Percentiles rank a stretch among this genome's conserved stretches.
These are phyloP conservation scores for Solanum bulbocastanum DNA, from an alignment of 257 asterid genomes.

Conservation along the genomic window DNA sequence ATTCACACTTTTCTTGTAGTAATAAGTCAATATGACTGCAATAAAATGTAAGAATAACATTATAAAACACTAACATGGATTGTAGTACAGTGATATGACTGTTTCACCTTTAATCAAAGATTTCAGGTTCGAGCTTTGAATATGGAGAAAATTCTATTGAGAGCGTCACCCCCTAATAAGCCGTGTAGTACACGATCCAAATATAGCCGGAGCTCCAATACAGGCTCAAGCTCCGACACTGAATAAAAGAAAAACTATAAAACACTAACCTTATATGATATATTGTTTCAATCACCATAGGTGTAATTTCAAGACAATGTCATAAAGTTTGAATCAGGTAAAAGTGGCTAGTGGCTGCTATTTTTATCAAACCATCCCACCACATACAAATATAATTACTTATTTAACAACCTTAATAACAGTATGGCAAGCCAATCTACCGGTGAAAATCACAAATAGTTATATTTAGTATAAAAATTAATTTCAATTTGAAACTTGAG, in stretches of 20 bases:
- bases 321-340: not conserved
- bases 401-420: not conserved
- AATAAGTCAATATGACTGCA: not conserved
- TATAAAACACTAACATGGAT: no score
- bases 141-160: no score
- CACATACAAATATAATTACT: not conserved
- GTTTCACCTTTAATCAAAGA: no score
- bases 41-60: not conserved
- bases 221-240: no score
- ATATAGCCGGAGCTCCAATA: fast-evolving
- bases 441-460: no score
- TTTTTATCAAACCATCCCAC: not conserved
- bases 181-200: no score
- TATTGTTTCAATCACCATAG: not conserved
- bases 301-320: not conserved
- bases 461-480: not conserved
- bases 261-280: not conserved
- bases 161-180: no score
- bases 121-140: no score
- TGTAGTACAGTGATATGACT: fast-evolving
- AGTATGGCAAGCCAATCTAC: not conserved
- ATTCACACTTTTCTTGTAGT: no score
- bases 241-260: no score
- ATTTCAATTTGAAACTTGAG: not conserved
- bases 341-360: not conserved